A percentile compares a stretch with the other conserved stretches of the same genome.
Evolutionary conservation across 495 filamentous ascomycete species (phyloP).

Genomic region (Platismatia glauca): DNA sequence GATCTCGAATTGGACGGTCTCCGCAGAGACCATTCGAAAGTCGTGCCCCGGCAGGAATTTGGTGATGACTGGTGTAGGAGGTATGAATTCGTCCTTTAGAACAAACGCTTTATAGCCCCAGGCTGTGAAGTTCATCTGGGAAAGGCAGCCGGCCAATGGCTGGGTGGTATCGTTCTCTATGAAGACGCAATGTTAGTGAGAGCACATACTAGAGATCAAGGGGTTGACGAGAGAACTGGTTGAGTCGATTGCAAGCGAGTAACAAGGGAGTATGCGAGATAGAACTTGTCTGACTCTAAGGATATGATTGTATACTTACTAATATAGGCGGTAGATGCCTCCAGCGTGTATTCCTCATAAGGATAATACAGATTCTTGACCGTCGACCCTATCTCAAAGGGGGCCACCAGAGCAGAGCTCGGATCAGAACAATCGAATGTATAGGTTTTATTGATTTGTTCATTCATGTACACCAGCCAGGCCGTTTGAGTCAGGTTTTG

Average conservation of each 20-base stretch:
- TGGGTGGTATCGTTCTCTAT: slow-evolving; percentile 20
- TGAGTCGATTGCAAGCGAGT: background rate
- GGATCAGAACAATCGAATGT: slow-evolving; percentile 34
- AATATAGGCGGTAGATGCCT: slow-evolving; percentile 30
- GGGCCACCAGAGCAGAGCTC: slow-evolving; percentile 33
- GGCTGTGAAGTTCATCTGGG: slow-evolving; percentile 8
- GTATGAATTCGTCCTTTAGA: slow-evolving; percentile 18
- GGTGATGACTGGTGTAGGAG: slow-evolving; percentile 22
- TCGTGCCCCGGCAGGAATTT: slow-evolving; percentile 25
- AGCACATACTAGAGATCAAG: background rate
- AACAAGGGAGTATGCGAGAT: background rate
- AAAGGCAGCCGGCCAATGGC: slow-evolving; percentile 21
- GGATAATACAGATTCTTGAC: slow-evolving; percentile 44
- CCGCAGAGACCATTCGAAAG: slow-evolving; percentile 22
- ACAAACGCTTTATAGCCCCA: slow-evolving; percentile 24
- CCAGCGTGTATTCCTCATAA: slow-evolving; percentile 37
- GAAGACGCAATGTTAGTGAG: slow-evolving; percentile 20
- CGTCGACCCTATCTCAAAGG: slow-evolving; percentile 34
- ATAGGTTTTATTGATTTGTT: slow-evolving; percentile 35
- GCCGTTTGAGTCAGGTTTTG: slow-evolving; percentile 40
- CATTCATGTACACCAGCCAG: slow-evolving; percentile 44
- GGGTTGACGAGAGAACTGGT: background rate
- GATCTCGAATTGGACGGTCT: slow-evolving; percentile 38
- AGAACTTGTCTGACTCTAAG: slow-evolving; percentile 4
- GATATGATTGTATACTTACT: slow-evolving; percentile 48